phyloP scores from a whole-genome alignment of 352 stramenopile species.

The Globisporangium cederbergense region DNA sequence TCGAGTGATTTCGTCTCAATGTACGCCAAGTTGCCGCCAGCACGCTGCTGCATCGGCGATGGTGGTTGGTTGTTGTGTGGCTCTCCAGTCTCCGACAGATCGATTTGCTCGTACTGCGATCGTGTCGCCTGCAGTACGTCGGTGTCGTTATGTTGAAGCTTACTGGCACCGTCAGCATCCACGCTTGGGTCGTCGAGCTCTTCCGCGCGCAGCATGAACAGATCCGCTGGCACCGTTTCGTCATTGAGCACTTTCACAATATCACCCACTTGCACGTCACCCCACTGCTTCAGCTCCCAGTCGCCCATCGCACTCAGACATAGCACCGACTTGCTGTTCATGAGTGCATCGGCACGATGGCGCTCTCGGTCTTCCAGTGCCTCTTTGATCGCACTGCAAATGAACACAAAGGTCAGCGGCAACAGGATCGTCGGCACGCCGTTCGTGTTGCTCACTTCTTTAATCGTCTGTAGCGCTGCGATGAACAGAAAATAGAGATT shows the following conservation, averaged over 20 bases:
- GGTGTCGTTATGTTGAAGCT: not conserved
- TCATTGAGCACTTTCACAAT: conserved; percentile 73
- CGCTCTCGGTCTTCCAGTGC: conserved; percentile 79
- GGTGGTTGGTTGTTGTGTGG: conserved; percentile 2
- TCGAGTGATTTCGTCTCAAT: conserved; percentile 86
- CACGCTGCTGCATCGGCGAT: conserved; percentile 8
- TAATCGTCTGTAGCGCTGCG: conserved; percentile 76
- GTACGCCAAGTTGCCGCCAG: conserved; percentile 56
- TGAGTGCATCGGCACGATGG: conserved; percentile 64
- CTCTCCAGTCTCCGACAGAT: conserved; percentile 1
- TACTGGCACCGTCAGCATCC: conserved; percentile 17
- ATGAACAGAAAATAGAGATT: conserved; percentile 89
- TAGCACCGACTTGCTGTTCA: conserved; percentile 64
- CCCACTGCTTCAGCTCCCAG: conserved; percentile 58
- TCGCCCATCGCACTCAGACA: conserved; percentile 36
- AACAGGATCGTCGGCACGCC: conserved; percentile 79
- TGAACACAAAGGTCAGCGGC: conserved; percentile 71
- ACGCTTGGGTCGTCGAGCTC: conserved; percentile 45
- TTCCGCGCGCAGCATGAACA: conserved; percentile 64
- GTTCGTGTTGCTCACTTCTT: conserved; percentile 82
- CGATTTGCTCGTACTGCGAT: conserved; percentile 17
- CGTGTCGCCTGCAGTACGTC: not conserved
- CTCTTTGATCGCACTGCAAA: conserved; percentile 81
- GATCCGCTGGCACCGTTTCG: conserved; percentile 63
- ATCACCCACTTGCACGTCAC: conserved; percentile 73